Percentiles rank a stretch among this genome's conserved stretches.
phyloP scores from a whole-genome alignment of 1,284 basidiomycete species.

The Wallemia hederae region DNA sequence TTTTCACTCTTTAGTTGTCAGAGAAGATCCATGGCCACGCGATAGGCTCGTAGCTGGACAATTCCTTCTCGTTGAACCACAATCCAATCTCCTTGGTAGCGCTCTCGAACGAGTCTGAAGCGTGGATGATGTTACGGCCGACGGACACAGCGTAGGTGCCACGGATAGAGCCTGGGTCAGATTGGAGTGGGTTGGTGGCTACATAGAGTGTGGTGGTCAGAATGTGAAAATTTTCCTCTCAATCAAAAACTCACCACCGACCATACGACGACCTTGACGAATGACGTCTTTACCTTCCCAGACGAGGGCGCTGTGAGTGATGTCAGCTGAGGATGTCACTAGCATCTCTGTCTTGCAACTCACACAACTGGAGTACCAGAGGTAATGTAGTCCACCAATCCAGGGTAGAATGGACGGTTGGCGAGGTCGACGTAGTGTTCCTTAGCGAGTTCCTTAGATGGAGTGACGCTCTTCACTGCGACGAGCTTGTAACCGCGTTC shows the following conservation, averaged over 20 bases:
- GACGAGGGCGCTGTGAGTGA: neutral
- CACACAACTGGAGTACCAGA: constrained; percentile 7
- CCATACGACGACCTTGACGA: neutral
- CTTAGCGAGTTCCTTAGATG: constrained; percentile 27
- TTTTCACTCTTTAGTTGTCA: neutral
- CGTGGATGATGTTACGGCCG: constrained; percentile 21
- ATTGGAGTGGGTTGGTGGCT: neutral
- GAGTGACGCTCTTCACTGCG: constrained; percentile 57
- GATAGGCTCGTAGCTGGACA: constrained; percentile 18
- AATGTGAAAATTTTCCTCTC: neutral
- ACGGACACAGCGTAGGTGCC: neutral
- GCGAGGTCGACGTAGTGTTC: constrained; percentile 80
- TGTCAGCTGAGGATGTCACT: neutral
- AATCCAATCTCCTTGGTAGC: constrained; percentile 22
- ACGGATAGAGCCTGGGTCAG: neutral
- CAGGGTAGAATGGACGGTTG: constrained; percentile 72
- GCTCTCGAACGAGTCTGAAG: constrained; percentile 20
- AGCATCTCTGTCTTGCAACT: neutral
- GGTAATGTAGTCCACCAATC: constrained; percentile 50
- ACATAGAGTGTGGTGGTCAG: neutral
- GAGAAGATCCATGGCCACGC: constrained; percentile 11
- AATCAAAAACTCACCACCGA: neutral
- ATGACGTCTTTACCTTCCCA: neutral
- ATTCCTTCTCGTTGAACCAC: constrained; percentile 19
- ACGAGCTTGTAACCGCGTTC: constrained; percentile 79